Conservation (phyloP, 257 asterid genomes). For the Euphrasia confusa region DNA sequence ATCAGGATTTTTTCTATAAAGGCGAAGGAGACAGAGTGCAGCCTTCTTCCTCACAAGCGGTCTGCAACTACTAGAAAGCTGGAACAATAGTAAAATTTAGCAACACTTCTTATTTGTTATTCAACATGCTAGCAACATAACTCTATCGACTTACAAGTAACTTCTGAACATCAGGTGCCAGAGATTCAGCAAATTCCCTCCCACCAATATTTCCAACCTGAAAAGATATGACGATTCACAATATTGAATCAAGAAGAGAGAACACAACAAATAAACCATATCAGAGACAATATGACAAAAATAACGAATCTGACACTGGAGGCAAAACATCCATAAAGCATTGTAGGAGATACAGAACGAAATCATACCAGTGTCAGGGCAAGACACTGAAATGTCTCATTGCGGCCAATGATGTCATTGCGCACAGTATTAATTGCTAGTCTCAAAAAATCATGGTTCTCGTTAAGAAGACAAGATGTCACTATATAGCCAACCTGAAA, state of each 20-base stretch:
- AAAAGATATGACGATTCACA: conserved; percentile 12
- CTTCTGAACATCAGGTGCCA: conserved; percentile 99
- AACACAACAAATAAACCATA: conserved; percentile 17
- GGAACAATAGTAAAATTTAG: conserved; percentile 33
- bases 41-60: conserved; percentile 99
- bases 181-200: conserved; percentile 94
- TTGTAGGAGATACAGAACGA: conserved; percentile 2
- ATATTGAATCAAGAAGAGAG: conserved; percentile 21
- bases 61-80: conserved; percentile 95
- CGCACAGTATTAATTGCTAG: conserved; percentile 95
- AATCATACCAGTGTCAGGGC: conserved; percentile 90
- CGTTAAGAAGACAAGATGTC: conserved; percentile 91
- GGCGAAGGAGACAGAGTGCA: conserved; percentile 93
- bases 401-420: conserved; percentile 96
- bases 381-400: conserved; percentile 97
- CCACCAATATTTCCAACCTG: conserved; percentile 99
- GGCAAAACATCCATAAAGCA: conserved; percentile 17
- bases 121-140: conserved; percentile 26
- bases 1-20: conserved; percentile 90
- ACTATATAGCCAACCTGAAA: conserved; percentile 97
- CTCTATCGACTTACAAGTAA: conserved; percentile 67
- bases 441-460: conserved; percentile 96
- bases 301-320: conserved; percentile 1
- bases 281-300: conserved; percentile 5
- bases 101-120: conserved; percentile 22